Evolutionary conservation across 345 rosid genomes (phyloP).

Genomic region (Syzygium aqueum): DNA sequence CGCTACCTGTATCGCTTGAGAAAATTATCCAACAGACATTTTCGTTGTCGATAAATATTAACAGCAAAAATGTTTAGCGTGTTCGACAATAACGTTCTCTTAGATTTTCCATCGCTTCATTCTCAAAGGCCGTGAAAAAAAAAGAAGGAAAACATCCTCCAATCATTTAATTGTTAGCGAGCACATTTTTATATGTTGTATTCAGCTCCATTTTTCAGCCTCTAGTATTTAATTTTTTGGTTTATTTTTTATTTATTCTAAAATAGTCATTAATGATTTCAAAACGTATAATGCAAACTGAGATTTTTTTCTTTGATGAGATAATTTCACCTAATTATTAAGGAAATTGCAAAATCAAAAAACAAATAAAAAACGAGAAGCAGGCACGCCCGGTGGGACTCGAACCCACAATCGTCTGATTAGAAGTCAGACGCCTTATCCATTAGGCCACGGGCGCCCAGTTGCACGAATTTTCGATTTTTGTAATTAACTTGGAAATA

Average conservation of each 20-base stretch:
- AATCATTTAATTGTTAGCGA: too few relatives aligned
- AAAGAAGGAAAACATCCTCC: neutral
- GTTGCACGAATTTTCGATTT: fast-evolving
- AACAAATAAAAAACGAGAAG: fast-evolving
- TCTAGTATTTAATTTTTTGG: too few relatives aligned
- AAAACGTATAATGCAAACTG: neutral
- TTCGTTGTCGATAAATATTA: neutral
- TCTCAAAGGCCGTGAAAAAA: neutral
- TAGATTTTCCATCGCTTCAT: neutral
- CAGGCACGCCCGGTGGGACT: constrained; percentile 54
- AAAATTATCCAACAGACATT: too few relatives aligned
- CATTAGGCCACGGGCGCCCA: constrained; percentile 61
- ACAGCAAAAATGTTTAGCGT: too few relatives aligned
- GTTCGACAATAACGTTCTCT: too few relatives aligned
- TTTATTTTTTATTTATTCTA: too few relatives aligned
- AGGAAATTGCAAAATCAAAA: neutral
- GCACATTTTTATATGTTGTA: too few relatives aligned
- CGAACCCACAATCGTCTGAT: constrained; percentile 63
- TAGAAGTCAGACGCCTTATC: constrained; percentile 38
- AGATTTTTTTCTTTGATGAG: neutral
- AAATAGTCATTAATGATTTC: neutral
- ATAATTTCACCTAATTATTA: neutral
- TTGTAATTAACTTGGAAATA: fast-evolving
- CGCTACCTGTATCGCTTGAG: neutral
- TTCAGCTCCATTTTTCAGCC: too few relatives aligned